These are phyloP conservation scores for Thelonectria discophora DNA, from an alignment of 2,329 filamentous ascomycete species.

Conservation along the genomic window DNA sequence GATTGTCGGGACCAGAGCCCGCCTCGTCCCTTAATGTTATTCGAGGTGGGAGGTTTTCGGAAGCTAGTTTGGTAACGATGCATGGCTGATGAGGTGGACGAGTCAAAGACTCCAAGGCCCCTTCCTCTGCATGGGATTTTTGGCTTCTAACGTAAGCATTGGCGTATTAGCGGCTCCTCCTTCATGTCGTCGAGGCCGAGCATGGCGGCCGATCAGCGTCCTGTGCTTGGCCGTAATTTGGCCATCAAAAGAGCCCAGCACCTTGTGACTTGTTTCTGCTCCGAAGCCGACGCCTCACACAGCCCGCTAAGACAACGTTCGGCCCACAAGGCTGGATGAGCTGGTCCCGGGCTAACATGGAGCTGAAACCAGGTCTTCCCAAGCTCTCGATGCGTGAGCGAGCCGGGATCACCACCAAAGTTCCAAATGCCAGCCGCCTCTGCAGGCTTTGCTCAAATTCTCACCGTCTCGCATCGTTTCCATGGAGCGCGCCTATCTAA, in stretches of 20 bases:
- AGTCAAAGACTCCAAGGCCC: background rate
- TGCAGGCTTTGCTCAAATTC: background rate
- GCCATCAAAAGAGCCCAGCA: background rate
- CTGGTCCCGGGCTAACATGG: slow-evolving; percentile 28
- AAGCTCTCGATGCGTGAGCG: slow-evolving; percentile 1
- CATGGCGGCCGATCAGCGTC: background rate
- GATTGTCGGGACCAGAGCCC: slow-evolving; percentile 3
- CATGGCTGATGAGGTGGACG: background rate
- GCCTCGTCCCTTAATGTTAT: slow-evolving; percentile 10
- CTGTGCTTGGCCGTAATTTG: background rate
- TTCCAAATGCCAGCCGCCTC: slow-evolving; percentile 12
- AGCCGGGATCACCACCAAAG: slow-evolving; percentile 22
- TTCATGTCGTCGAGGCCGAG: background rate
- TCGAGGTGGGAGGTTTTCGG: background rate
- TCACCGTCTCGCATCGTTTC: background rate
- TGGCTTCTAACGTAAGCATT: slow-evolving; percentile 27
- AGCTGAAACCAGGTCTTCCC: slow-evolving; percentile 19
- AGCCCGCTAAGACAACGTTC: slow-evolving; percentile 3
- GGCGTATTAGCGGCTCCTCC: background rate
- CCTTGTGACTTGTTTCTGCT: background rate
- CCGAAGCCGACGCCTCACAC: background rate
- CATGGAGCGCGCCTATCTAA: slow-evolving; percentile 2
- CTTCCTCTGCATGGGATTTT: background rate
- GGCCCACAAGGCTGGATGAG: slow-evolving; percentile 31
- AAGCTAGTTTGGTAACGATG: background rate